Base-by-base conservation (phyloP, 2,329 filamentous ascomycete species). In the Amauroascus verrucosus region DNA sequence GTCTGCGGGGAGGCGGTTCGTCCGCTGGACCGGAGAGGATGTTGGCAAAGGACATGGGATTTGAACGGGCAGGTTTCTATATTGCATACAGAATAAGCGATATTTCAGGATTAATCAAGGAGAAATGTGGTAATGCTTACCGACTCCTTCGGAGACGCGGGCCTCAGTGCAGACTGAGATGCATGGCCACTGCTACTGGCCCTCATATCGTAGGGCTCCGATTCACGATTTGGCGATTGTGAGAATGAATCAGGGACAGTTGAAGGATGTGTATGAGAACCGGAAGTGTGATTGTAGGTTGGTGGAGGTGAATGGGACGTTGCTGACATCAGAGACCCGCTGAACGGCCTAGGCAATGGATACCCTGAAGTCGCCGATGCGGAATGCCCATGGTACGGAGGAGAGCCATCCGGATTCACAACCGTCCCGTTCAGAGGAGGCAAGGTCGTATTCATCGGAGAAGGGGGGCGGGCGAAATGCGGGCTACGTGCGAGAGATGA, bases 41-140 rank as follows among this genome's bases (percentile, higher is more conserved):
- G 66, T 90, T 96, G 60, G 88, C 93, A 65, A 97, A 93, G 4
- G 90, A 93, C 90, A 96, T 96, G 51, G 90, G 86, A 66, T 95
- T 86, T 55, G 85, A 84, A 67, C 89, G 83, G 60, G 81, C 82
- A 1, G 85, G 80, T 48, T 85, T 85, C 80, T 89, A 67, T 33
- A 59, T 47, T 40, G 7, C 26, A 51, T 6, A 54, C 52, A 40
- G 11, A 30, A 38, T 66, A 51, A 64, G 62, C 56, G 56, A 51
- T 45, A 54, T 30, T 22, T 43, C 48, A 47, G 44, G 20, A 33
- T 16, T 28, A 11, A 45, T 45, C n/a, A 32, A 50, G 51, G 30
- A 16, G 48, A 26, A 18, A 51, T 32, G 24, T 2, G 16, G 35
- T 13, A 53, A 33, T 30, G 20, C 70, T 54, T 67, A 74, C 71